Evolutionary conservation across 768 basidiomycete species (phyloP).

Genomic region (Suillus occidentalis): DNA sequence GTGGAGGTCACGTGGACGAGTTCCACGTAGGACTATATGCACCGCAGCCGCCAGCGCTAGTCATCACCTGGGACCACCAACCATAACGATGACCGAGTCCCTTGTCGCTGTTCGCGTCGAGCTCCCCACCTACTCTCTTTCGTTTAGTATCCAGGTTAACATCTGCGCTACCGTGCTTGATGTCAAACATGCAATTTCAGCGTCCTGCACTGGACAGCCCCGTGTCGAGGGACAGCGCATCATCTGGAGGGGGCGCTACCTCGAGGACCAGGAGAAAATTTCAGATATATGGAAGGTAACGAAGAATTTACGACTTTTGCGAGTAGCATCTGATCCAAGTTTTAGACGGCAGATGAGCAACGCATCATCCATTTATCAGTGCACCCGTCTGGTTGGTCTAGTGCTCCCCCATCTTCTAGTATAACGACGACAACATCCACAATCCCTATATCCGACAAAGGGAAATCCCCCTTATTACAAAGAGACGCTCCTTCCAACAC

Average conservation of each 20-base stretch:
- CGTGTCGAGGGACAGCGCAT: conserved; percentile 71
- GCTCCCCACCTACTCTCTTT: conserved; percentile 71
- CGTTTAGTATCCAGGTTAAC: conserved; percentile 57
- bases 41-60: not conserved
- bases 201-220: conserved; percentile 62
- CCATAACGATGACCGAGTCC: conserved; percentile 28
- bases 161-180: conserved; percentile 52
- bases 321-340: not conserved
- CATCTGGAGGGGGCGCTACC: conserved; percentile 70
- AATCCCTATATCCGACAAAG: conserved; percentile 6
- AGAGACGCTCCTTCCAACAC: not conserved
- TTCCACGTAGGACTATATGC: conserved; percentile 27
- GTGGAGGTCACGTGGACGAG: conserved; percentile 24
- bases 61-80: not conserved
- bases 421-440: conserved; percentile 10
- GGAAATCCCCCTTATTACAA: conserved; percentile 4
- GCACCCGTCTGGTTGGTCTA: conserved; percentile 75
- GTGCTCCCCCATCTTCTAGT: conserved; percentile 44
- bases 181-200: conserved; percentile 66
- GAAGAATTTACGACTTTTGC: not conserved
- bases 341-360: conserved; percentile 55
- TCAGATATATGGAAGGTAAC: conserved; percentile 70
- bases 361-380: conserved; percentile 74
- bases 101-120: conserved; percentile 57
- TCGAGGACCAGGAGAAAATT: conserved; percentile 65